Base-by-base conservation (phyloP, 345 rosid species). In the Aquilaria yunnanensis region DNA sequence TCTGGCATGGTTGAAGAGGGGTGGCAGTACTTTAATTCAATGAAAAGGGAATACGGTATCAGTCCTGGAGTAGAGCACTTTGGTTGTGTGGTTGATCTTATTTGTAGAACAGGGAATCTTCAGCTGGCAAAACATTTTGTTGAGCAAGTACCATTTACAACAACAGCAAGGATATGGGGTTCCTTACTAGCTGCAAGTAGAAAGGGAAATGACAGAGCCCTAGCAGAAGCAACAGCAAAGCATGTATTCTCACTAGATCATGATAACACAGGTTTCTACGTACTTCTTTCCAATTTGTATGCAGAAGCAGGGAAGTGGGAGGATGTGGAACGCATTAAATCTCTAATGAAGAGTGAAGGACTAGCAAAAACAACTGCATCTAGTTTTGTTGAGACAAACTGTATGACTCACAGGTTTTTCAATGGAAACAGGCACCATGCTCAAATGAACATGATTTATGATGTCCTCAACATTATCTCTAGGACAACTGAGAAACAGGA, bases 91-190 rank as follows among this genome's bases (percentile, higher is more conserved):
- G 62, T 91, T 10, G 97, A 91, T 86, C 81, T 91, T 63, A 71
- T 85, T 33, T 96, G 92, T 54, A 88, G 90, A 14, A 62, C 71
- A 1, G 71, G 86, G 65, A 76, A 88, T 70, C 78, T 86, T 46
- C 73, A 69, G 12, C 71, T 7, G 54, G 88, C 87, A 48, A 81
- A 65, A 68, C 63, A 33, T 54, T 88, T 91, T 61, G 73, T 91
- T 9, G 79, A 76, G 69, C 82, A 78, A 57, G 77, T 85, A 83
- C 81, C 88, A n/a, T 63, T 86, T 60, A 32, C 60, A 34, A 89
- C 90, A 56, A 77, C 80, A 13, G 82, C 88, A 34, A 74, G 88
- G 72, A 83, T 83, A 72, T 88, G 97, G 94, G 94, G 94, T 62
- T 86, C 97, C 29, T 67, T 88, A 60, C 71, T 91, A 37, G 71